A percentile compares a stretch with the other conserved stretches of the same genome.
phyloP scores from a whole-genome alignment of 2,329 filamentous ascomycete genomes.

The Thelonectria olida region DNA sequence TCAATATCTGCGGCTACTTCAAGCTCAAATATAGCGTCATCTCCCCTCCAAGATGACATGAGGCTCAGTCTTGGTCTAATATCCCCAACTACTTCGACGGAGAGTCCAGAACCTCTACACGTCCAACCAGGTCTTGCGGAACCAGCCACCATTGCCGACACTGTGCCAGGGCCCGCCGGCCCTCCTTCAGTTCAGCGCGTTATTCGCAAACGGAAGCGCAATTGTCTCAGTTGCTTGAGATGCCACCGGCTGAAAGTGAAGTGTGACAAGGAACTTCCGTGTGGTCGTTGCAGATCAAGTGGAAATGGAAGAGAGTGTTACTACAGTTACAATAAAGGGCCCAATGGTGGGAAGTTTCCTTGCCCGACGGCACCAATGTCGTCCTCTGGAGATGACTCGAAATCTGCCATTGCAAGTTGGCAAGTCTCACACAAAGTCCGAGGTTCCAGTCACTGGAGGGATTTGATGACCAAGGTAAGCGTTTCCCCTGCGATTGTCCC shows the following conservation, averaged over 20 bases:
- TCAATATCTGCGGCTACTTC: conserved; percentile 4
- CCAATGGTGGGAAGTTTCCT: conserved; percentile 47
- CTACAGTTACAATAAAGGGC: conserved; percentile 49
- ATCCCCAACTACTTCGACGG: conserved; percentile 41
- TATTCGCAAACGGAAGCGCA: conserved; percentile 48
- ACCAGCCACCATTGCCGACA: conserved; percentile 10
- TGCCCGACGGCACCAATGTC: conserved; percentile 39
- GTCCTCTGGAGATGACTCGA: conserved; percentile 36
- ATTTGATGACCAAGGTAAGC: conserved; percentile 49
- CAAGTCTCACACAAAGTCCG: conserved; percentile 46
- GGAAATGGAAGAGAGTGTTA: conserved; percentile 48
- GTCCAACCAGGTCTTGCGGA: conserved; percentile 14
- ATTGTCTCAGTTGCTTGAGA: conserved; percentile 47
- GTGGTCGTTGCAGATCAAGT: conserved; percentile 46
- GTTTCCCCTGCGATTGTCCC: neutral
- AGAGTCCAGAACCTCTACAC: conserved; percentile 38
- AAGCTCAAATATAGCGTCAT: conserved; percentile 20
- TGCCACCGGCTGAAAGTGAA: conserved; percentile 51
- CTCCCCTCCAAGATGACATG: conserved; percentile 27
- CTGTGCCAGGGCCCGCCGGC: conserved; percentile 3
- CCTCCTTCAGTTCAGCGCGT: conserved; percentile 32
- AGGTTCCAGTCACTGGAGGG: conserved; percentile 48
- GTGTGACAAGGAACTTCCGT: conserved; percentile 50
- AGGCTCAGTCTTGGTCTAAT: conserved; percentile 37
- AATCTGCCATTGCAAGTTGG: conserved; percentile 43